Percentiles rank a stretch among this genome's conserved stretches.
These are phyloP conservation scores for Amylocarpus encephaloides DNA, from an alignment of 2,329 filamentous ascomycete species.

Conservation along the genomic window DNA sequence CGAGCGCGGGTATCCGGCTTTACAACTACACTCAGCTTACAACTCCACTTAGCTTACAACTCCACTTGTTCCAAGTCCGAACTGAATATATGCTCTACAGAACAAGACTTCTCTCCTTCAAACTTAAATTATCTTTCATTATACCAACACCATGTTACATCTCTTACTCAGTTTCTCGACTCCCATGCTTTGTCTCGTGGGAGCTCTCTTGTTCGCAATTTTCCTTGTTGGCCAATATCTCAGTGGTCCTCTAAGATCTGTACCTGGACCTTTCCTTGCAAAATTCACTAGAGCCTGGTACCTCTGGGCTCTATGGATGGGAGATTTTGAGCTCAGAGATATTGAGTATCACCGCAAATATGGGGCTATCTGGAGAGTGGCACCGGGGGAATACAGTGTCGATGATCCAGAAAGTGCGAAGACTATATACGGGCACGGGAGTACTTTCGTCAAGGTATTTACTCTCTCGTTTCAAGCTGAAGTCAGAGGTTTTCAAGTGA, in stretches of 20 bases:
- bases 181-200: too few species aligned
- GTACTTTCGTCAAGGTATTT: constrained; percentile 34
- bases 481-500: neutral
- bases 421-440: constrained; percentile 36
- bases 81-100: too few species aligned
- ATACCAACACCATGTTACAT: too few species aligned
- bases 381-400: constrained; percentile 42
- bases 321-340: constrained; percentile 35
- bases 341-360: constrained; percentile 36
- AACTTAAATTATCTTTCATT: too few species aligned
- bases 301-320: constrained; percentile 32
- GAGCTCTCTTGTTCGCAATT: neutral
- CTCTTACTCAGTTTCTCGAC: too few species aligned
- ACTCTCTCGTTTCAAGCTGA: neutral
- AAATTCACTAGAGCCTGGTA: constrained; percentile 41
- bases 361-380: constrained; percentile 40
- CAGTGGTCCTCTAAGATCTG: constrained; percentile 30
- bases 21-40: too few species aligned
- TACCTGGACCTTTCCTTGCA: constrained; percentile 41
- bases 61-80: too few species aligned
- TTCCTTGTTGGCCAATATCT: neutral
- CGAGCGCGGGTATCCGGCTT: too few species aligned
- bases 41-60: too few species aligned
- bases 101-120: too few species aligned
- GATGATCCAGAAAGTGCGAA: constrained; percentile 36